These are phyloP conservation scores for Clohesyomyces aquaticus DNA, from an alignment of 495 filamentous ascomycete species.

Conservation along the genomic window DNA sequence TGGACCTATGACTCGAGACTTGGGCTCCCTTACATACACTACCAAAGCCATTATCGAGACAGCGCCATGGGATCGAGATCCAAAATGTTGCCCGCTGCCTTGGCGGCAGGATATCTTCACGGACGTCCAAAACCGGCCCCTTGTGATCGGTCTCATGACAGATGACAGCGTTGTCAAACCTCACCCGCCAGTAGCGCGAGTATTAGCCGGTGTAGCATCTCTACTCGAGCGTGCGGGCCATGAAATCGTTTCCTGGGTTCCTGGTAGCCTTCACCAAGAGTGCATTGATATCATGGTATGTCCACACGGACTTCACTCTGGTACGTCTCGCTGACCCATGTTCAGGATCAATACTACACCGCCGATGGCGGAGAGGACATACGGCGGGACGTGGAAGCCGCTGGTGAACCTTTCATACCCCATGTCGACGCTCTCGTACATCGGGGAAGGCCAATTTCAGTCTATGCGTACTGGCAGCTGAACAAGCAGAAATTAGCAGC, in stretches of 20 bases:
- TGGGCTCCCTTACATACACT: constrained; percentile 44
- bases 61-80: constrained; percentile 54
- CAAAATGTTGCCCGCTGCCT: constrained; percentile 53
- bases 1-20: constrained; percentile 56
- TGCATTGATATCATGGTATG: constrained; percentile 55
- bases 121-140: constrained; percentile 49
- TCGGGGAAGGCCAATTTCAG: constrained; percentile 52
- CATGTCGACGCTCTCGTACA: constrained; percentile 51
- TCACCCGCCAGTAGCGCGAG: constrained; percentile 51
- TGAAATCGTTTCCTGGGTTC: constrained; percentile 55
- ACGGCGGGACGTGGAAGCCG: constrained; percentile 51
- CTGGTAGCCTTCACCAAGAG: constrained; percentile 48
- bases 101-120: constrained; percentile 52
- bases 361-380: constrained; percentile 63
- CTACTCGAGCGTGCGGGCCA: constrained; percentile 52
- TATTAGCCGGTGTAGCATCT: constrained; percentile 47
- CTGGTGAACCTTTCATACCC: constrained; percentile 60
- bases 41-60: constrained; percentile 51
- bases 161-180: constrained; percentile 57
- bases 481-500: constrained; percentile 56
- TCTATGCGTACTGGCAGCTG: constrained; percentile 61
- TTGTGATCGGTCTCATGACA: constrained; percentile 55
- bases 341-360: constrained; percentile 51
- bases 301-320: too few species aligned
- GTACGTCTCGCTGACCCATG: too few species aligned